A percentile compares a stretch with the other conserved stretches of the same genome.
phyloP scores from a whole-genome alignment of 768 basidiomycete species.

The Boletus tylopilopsis region DNA sequence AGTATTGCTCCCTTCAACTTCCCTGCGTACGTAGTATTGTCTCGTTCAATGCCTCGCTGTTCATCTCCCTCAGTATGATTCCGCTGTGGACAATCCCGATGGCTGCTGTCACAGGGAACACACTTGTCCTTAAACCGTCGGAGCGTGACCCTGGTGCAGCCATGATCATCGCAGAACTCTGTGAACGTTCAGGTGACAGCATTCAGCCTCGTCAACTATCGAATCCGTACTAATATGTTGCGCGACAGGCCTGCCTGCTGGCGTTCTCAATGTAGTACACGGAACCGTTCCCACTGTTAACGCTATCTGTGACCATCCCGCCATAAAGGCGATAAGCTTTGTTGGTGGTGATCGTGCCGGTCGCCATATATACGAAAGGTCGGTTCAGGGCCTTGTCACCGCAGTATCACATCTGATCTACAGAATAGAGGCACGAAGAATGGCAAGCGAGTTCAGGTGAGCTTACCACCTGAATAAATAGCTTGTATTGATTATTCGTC shows the following conservation, averaged over 20 bases:
- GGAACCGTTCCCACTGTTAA: constrained; percentile 90
- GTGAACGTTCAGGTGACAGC: constrained; percentile 67
- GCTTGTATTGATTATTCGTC: not conserved
- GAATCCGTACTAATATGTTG: not conserved
- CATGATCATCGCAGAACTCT: constrained; percentile 96
- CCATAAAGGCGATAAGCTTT: constrained; percentile 93
- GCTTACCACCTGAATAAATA: constrained; percentile 13
- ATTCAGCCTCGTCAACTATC: not conserved
- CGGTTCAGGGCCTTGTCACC: constrained; percentile 8
- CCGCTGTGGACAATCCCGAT: constrained; percentile 95
- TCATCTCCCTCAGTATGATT: constrained; percentile 65
- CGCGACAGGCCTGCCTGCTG: constrained; percentile 64
- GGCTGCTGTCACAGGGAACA: constrained; percentile 88
- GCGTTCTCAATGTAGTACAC: constrained; percentile 90
- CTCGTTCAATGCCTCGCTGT: not conserved
- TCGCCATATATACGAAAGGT: constrained; percentile 90
- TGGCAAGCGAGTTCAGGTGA: constrained; percentile 84
- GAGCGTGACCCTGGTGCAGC: constrained; percentile 97
- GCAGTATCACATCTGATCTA: constrained; percentile 2
- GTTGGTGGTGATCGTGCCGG: constrained; percentile 94
- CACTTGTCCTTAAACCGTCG: constrained; percentile 91
- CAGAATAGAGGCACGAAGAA: constrained; percentile 66
- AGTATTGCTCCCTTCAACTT: constrained; percentile 89
- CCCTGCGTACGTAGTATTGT: constrained; percentile 58
- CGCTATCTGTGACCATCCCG: constrained; percentile 86